phyloP scores from a whole-genome alignment of 192 early-diverging fungal genomes.

The Funneliformis mosseae region DNA sequence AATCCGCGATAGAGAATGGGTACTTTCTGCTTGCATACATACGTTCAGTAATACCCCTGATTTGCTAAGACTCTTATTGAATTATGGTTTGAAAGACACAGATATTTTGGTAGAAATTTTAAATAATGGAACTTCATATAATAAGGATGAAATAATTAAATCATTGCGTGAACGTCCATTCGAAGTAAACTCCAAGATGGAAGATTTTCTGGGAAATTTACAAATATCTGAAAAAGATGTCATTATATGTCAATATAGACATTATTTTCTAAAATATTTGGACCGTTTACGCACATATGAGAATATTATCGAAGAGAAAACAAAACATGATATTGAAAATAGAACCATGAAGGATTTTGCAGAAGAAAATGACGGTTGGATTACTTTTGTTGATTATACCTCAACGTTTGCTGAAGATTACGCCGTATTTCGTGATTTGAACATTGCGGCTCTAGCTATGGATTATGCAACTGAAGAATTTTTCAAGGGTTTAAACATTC shows the following conservation, averaged over 20 bases:
- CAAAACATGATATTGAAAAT: not conserved
- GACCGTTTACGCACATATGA: conserved; percentile 65
- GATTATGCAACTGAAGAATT: conserved; percentile 60
- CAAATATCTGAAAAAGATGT: conserved; percentile 40
- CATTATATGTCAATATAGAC: conserved; percentile 52
- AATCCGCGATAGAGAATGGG: conserved; percentile 64
- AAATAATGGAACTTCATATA: conserved; percentile 26
- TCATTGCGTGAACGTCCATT: conserved; percentile 29
- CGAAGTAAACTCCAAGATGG: not conserved
- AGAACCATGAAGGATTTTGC: not conserved
- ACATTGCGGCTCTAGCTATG: conserved; percentile 61
- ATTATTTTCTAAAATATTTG: conserved; percentile 60
- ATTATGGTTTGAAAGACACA: conserved; percentile 57
- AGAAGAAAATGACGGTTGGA: conserved; percentile 3
- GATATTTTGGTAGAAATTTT: conserved; percentile 48
- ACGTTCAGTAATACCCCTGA: conserved; percentile 38
- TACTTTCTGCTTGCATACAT: conserved; percentile 54
- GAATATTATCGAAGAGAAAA: conserved; percentile 47
- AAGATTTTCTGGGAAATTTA: conserved; percentile 11
- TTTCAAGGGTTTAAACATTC: conserved; percentile 56
- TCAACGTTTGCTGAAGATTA: conserved; percentile 51
- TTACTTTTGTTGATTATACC: conserved; percentile 26
- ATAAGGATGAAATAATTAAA: conserved; percentile 37
- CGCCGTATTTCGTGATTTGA: conserved; percentile 59
- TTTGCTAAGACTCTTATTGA: conserved; percentile 46